phyloP scores from a whole-genome alignment of 129 eudicot species.

The Escallonia herrerae region DNA sequence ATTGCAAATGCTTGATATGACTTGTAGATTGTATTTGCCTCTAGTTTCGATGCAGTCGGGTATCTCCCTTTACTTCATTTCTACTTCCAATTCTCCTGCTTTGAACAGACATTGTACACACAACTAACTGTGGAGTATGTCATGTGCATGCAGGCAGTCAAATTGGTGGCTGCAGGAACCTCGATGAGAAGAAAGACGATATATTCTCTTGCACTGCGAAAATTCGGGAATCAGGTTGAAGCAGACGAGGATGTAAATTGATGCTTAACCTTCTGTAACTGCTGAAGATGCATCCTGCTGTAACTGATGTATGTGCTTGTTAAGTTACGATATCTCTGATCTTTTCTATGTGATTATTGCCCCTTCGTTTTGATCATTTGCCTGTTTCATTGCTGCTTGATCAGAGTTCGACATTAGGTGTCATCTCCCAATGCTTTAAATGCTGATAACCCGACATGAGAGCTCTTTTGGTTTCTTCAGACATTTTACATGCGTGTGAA shows the following conservation, averaged over 20 bases:
- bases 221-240: conserved; percentile 56
- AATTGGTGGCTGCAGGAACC: conserved; percentile 76
- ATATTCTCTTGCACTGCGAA: conserved; percentile 76
- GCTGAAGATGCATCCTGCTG: too few relatives aligned
- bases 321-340: too few relatives aligned
- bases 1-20: too few relatives aligned
- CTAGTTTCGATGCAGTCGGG: background rate
- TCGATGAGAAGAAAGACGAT: conserved; percentile 58
- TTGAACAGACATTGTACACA: too few relatives aligned
- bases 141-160: conserved; percentile 60
- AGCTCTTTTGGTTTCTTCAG: too few relatives aligned
- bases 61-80: too few relatives aligned
- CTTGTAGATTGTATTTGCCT: background rate
- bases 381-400: background rate
- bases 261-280: conserved; percentile 4
- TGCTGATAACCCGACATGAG: too few relatives aligned
- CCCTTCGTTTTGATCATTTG: background rate
- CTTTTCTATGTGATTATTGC: background rate
- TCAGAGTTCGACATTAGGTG: background rate
- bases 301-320: background rate
- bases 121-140: background rate
- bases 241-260: conserved; percentile 26
- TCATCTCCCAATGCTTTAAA: background rate
- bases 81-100: too few relatives aligned
- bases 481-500: too few relatives aligned